Base-by-base conservation (phyloP, 164 flowering plant species). In the Umbellularia californica region DNA sequence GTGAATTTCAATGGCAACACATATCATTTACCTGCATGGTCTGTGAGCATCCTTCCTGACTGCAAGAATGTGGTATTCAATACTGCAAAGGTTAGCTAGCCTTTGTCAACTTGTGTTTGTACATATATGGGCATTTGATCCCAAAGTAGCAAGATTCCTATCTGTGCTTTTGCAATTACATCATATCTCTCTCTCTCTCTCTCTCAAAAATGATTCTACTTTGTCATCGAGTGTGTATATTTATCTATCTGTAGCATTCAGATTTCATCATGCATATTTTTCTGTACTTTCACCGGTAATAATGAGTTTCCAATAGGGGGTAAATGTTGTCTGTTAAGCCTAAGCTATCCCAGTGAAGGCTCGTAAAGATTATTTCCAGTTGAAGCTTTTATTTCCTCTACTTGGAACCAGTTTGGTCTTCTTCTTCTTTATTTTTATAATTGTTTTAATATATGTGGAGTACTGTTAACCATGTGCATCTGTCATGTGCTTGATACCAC, bases 21-120 rank as follows among this genome's bases (percentile, higher is more conserved):
- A 69, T 96, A 94, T 80, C 75, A 77, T 51, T 80, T 96, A 81
- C 99, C 99, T 74, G 94, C 92, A 60, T 96, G 99, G 99, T 96
- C 99, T 73, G 97, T 94, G 74, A 96, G 98, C 95, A 92, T 96
- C 82, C 85, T 96, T 79, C 98, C 99, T 9, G 99, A 96, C 84
- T 96, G 99, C 95, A 92, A 96, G 83, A 92, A 85, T 79, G 99
- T 92, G 2, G 92, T 70, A 28, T 84, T 89, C 77, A 94, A 96
- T 79, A 89, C 97, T 70, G 99, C 99, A 79, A 88, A 92, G 98
- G 99, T 94, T 70, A 71, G 90, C 64, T 70, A 71, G 89, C 64
- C 69, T 76, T 47, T 14, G 60, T 41, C 24, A 15, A 65, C 20
- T n/a, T 13, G 17, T 27, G 9, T 24, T 62, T 41, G 24, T 10